A percentile compares a stretch with the other conserved stretches of the same genome.
phyloP scores from a whole-genome alignment of 2,329 filamentous ascomycete genomes.

The Fusarium coffeatum region DNA sequence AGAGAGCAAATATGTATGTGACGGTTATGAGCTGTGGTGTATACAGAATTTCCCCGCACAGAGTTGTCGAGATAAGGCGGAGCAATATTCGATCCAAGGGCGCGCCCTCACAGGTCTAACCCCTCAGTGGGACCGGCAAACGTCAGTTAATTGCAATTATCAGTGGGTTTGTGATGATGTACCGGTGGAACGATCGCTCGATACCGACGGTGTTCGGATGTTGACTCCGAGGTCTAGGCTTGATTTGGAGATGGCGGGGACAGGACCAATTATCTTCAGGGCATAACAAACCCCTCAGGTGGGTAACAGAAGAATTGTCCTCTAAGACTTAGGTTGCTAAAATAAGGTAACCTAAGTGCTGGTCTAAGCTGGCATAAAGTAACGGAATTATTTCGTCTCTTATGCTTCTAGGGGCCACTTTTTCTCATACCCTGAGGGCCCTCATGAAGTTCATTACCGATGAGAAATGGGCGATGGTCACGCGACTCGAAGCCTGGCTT shows the following conservation, averaged over 20 bases:
- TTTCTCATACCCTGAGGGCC: not conserved
- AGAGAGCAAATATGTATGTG: not conserved
- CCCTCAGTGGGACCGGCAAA: not conserved
- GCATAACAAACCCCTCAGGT: not conserved
- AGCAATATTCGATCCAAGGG: not conserved
- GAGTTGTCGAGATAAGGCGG: not conserved
- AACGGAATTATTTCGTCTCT: too few species aligned
- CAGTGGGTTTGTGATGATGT: not conserved
- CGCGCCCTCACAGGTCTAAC: not conserved
- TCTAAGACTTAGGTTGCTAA: too few species aligned
- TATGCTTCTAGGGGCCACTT: too few species aligned
- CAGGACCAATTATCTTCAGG: not conserved
- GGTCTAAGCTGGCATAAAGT: too few species aligned
- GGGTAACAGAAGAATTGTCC: too few species aligned
- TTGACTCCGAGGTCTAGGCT: not conserved
- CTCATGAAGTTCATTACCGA: not conserved
- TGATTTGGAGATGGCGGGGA: not conserved
- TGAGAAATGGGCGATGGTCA: too few species aligned
- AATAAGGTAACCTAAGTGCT: too few species aligned
- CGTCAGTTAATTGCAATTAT: not conserved
- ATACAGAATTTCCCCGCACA: not conserved
- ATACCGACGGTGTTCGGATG: conserved; percentile 1
- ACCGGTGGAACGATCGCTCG: not conserved
- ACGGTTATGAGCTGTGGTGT: not conserved
- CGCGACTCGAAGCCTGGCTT: too few species aligned